phyloP scores from a whole-genome alignment of 257 asterid genomes.

The Fraxinus anomala region DNA sequence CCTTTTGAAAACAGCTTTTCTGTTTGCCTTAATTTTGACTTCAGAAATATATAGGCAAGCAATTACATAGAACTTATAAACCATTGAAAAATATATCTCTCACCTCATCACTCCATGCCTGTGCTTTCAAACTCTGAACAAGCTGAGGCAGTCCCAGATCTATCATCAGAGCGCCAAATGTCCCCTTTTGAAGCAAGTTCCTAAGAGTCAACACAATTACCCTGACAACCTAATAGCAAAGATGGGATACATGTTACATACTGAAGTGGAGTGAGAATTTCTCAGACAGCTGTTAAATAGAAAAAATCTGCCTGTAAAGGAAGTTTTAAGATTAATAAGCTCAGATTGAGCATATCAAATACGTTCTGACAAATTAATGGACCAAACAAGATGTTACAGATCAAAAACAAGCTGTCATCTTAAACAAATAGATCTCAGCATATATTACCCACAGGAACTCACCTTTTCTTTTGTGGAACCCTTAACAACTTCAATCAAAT shows the following conservation, averaged over 20 bases:
- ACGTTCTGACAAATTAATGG: constrained; percentile 4
- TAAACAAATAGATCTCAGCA: constrained; percentile 18
- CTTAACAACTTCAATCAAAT: constrained; percentile 76
- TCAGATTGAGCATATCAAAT: constrained; percentile 24
- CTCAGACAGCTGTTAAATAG: constrained; percentile 13
- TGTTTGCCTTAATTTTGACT: constrained; percentile 15
- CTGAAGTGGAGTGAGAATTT: constrained; percentile 3
- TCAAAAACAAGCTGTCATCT: constrained; percentile 10
- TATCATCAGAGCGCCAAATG: constrained; percentile 85
- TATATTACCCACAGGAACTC: constrained; percentile 23
- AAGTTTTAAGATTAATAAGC: constrained; percentile 12
- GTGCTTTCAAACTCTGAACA: constrained; percentile 85
- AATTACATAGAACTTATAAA: background rate
- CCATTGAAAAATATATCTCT: constrained; percentile 19
- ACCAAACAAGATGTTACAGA: constrained; percentile 23
- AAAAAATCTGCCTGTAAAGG: background rate
- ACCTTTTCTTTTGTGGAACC: constrained; percentile 95
- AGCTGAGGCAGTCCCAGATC: constrained; percentile 75
- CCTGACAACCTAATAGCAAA: constrained; percentile 69
- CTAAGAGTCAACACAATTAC: constrained; percentile 82
- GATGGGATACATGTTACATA: background rate
- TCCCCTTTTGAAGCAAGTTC: constrained; percentile 78
- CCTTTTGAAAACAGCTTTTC: constrained; percentile 1
- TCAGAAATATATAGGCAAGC: constrained; percentile 18
- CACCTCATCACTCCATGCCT: constrained; percentile 98